Percentiles rank a stretch among this genome's conserved stretches.
Evolutionary conservation across 2,329 filamentous ascomycete species (phyloP).

Genomic region (Chaetomium sp.): DNA sequence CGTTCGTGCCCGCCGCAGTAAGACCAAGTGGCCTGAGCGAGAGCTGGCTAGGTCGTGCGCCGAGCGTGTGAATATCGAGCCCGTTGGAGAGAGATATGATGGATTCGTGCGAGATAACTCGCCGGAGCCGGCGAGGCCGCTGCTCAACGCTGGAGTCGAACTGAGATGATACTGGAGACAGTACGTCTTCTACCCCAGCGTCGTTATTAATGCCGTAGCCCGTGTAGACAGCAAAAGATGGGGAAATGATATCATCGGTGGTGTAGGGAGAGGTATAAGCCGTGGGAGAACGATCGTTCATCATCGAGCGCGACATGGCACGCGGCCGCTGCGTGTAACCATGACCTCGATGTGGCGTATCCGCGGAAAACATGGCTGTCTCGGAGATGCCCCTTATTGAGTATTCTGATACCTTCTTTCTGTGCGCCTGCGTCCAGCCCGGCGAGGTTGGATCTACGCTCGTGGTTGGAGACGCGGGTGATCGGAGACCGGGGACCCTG

Average conservation of each 20-base stretch:
- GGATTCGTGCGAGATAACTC: slow-evolving; percentile 79
- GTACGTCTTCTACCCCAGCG: slow-evolving; percentile 36
- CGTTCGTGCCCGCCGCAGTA: slow-evolving; percentile 56
- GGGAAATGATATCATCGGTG: slow-evolving; percentile 36
- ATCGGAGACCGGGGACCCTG: slow-evolving; percentile 67
- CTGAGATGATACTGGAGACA: slow-evolving; percentile 27
- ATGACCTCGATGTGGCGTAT: slow-evolving; percentile 29
- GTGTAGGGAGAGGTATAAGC: slow-evolving; percentile 40
- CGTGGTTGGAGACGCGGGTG: slow-evolving; percentile 81
- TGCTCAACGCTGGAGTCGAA: slow-evolving; percentile 31
- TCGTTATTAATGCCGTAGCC: slow-evolving; percentile 38
- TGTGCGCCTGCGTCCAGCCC: slow-evolving; percentile 54
- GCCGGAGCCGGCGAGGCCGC: slow-evolving; percentile 52
- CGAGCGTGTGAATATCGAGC: slow-evolving; percentile 85
- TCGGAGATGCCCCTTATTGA: slow-evolving; percentile 53
- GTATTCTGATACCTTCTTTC: slow-evolving; percentile 59
- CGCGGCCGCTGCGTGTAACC: slow-evolving; percentile 16
- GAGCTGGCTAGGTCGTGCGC: slow-evolving; percentile 74
- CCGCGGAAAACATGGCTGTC: slow-evolving; percentile 30
- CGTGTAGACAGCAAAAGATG: slow-evolving; percentile 42
- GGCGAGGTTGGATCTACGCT: slow-evolving; percentile 69
- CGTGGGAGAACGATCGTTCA: slow-evolving; percentile 16
- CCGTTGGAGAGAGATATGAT: slow-evolving; percentile 84
- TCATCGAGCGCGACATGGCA: slow-evolving; percentile 22
- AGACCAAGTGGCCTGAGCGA: slow-evolving; percentile 58